These are phyloP conservation scores for Brassica balearica DNA, from an alignment of 441 rosid genomes.

Conservation along the genomic window DNA sequence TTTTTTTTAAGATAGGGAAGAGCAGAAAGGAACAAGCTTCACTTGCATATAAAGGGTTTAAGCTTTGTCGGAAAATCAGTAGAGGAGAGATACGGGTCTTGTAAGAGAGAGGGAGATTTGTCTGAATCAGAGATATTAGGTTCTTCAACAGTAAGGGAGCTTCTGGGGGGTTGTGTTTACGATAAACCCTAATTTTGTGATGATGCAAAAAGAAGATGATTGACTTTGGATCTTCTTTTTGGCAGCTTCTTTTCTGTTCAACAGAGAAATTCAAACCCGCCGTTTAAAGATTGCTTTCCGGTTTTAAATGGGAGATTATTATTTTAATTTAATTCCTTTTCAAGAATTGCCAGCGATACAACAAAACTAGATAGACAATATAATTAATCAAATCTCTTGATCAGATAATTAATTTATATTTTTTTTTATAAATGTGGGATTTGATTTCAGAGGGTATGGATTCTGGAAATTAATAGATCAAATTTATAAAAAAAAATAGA, in stretches of 20 bases:
- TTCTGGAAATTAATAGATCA: not conserved
- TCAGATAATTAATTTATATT: not conserved
- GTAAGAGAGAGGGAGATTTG: conserved; percentile 10
- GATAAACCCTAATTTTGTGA: conserved; percentile 40
- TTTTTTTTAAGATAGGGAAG: conserved; percentile 1
- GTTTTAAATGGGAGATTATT: conserved; percentile 12
- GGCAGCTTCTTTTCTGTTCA: conserved; percentile 38
- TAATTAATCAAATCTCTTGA: conserved; percentile 33
- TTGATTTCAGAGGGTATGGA: not conserved
- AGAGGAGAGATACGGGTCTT: conserved; percentile 24
- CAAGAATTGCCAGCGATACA: not conserved
- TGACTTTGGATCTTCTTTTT: conserved; percentile 34
- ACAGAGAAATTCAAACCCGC: conserved; percentile 40
- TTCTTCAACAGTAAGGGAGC: conserved; percentile 17
- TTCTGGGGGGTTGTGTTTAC: conserved; percentile 22
- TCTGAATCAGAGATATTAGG: conserved; percentile 7
- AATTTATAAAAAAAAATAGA: too few species aligned
- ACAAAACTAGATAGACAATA: not conserved
- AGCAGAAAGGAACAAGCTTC: not conserved
- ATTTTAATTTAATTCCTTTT: not conserved
- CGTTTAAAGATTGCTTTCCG: conserved; percentile 37
- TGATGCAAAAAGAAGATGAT: conserved; percentile 27
- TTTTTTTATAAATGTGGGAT: not conserved
- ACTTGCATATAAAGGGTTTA: conserved; percentile 17
- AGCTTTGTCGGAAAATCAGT: conserved; percentile 27